Evolutionary conservation across 306 rosid genomes (phyloP), one percentile per base, ranked within the genome.

Genomic region (Vigna nakashimae): DNA sequence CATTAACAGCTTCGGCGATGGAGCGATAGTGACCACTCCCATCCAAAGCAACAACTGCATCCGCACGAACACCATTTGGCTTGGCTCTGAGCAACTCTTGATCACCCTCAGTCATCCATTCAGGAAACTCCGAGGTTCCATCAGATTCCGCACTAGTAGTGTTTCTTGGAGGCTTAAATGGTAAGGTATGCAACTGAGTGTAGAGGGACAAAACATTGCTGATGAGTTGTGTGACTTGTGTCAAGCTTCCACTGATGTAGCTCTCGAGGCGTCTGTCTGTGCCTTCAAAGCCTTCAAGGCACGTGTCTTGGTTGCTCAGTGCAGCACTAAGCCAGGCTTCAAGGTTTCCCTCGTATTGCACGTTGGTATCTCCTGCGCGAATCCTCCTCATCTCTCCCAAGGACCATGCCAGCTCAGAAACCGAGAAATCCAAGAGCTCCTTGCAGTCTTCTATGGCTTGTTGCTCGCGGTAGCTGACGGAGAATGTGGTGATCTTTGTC

Each of bases 321-420:
- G 99, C 98, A 14, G 99, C 99, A 40, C 99, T 95, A 0, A 92
- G 79, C 99, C 99, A 95, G 5, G 99, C 92, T 80, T 95, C 88
- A 1, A 95, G 84, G 85, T 92, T 86, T 0, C 93, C 99, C 36
- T 90, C 90, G 0, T 82, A 77, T 13, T 87, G 89, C 17, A 59
- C 74, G 17, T 65, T 80, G 5, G 24, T 65, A 22, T 86, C 87
- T 0, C 93, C 93, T 0, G 80, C 78, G 43, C 97, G 79, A 20
- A 92, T 86, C 85, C 76, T 82, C 56, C 81, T 87, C 98, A 95
- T 92, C 80, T 86, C 99, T 0, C 82, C 89, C 49, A 95, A 28
- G 0, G 99, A 95, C 96, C 92, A 88, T 12, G 99, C 98, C 10
- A 95, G 82, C 82, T 95, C 99, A 0, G 98, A 83, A 36, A 95